Percentiles rank a stretch among this genome's conserved stretches.
These are phyloP conservation scores for Pichia gijzeniarum DNA, from an alignment of 805 yeast genomes.

Conservation along the genomic window DNA sequence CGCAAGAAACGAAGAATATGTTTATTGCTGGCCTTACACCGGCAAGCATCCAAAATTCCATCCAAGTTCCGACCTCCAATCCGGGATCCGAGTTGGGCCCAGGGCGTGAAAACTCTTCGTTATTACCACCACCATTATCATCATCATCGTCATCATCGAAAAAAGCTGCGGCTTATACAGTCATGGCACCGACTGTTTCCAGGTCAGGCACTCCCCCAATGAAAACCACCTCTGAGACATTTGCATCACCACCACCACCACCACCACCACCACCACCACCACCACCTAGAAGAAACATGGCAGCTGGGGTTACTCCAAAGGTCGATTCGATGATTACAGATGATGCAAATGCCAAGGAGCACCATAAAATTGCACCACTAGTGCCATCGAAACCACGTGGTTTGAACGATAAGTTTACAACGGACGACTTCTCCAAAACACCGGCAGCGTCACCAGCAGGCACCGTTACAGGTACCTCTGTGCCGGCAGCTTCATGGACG, in stretches of 20 bases:
- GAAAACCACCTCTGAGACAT: constrained; percentile 14
- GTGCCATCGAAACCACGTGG: constrained; percentile 29
- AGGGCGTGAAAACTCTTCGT: neutral
- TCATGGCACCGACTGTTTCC: constrained; percentile 29
- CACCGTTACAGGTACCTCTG: neutral
- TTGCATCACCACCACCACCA: constrained; percentile 12
- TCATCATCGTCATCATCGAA: neutral
- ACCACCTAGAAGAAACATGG: constrained; percentile 22
- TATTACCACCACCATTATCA: neutral
- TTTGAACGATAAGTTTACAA: constrained; percentile 15
- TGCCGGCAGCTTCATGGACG: constrained; percentile 20
- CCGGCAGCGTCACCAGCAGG: too few relatives aligned
- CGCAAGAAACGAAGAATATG: constrained; percentile 18
- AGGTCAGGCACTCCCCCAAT: constrained; percentile 17
- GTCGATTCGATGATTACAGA: too few relatives aligned
- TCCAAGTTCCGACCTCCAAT: neutral
- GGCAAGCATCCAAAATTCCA: constrained; percentile 12
- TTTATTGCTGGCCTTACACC: constrained; percentile 22
- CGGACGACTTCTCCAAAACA: neutral
- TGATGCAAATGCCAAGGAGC: neutral
- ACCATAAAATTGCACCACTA: constrained; percentile 25
- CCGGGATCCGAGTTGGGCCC: neutral
- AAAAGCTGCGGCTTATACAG: constrained; percentile 16
- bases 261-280: constrained; percentile 24
- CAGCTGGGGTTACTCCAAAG: too few relatives aligned